Evolutionary conservation across 2,329 filamentous ascomycete species (phyloP).

Genomic region (Diaporthe sp.): DNA sequence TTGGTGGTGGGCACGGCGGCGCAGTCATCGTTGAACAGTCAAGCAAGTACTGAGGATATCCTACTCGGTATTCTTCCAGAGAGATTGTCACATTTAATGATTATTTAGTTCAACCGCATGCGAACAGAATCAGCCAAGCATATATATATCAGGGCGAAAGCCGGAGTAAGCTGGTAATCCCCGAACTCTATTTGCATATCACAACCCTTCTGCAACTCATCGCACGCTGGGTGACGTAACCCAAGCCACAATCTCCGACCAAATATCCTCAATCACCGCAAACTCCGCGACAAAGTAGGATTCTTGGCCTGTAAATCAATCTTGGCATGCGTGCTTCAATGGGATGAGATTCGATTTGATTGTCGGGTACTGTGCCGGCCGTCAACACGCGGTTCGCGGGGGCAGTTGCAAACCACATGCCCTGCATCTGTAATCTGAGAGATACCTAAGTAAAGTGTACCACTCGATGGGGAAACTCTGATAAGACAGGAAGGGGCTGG

Average conservation of each 20-base stretch:
- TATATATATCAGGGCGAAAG: background rate
- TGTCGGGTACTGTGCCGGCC: background rate
- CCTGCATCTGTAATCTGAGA: too few relatives aligned
- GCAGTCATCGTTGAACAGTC: background rate
- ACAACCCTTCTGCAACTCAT: background rate
- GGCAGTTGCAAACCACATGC: too few relatives aligned
- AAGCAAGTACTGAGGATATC: background rate
- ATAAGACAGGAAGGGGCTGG: too few relatives aligned
- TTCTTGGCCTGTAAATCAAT: background rate
- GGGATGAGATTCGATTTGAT: background rate
- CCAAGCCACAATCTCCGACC: background rate
- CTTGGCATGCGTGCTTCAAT: background rate
- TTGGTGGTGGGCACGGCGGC: slow-evolving; percentile 56
- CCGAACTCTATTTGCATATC: background rate
- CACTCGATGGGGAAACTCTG: too few relatives aligned
- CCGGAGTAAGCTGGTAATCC: background rate
- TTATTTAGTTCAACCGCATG: background rate
- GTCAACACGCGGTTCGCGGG: background rate
- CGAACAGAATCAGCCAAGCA: background rate
- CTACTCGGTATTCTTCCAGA: too few relatives aligned
- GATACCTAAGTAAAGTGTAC: too few relatives aligned
- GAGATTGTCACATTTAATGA: background rate
- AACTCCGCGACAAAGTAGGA: background rate
- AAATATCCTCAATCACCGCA: background rate
- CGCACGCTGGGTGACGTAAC: background rate